Conservation (phyloP, 768 basidiomycete genomes). For the Suillus occidentalis region DNA sequence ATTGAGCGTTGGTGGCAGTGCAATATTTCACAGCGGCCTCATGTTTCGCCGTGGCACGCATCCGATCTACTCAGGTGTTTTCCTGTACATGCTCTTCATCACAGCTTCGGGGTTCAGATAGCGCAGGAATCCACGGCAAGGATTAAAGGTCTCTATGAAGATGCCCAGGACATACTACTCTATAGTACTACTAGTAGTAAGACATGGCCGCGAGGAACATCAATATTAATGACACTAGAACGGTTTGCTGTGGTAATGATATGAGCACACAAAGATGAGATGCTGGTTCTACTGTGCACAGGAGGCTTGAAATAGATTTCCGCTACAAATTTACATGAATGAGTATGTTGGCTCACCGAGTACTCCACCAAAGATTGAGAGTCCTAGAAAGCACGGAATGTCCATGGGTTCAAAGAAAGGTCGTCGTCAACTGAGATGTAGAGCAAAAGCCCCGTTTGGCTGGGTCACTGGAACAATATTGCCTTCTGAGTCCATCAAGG, state of each 20-base stretch:
- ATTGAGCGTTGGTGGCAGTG: background rate
- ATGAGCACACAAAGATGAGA: background rate
- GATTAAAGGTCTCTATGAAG: constrained; percentile 40
- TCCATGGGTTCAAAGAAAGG: constrained; percentile 45
- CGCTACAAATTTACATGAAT: constrained; percentile 25
- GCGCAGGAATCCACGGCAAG: constrained; percentile 40
- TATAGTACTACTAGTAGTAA: too few species aligned
- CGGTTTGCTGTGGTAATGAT: constrained; percentile 40
- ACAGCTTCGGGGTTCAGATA: constrained; percentile 45
- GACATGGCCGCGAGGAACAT: constrained; percentile 52
- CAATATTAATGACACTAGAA: constrained; percentile 45
- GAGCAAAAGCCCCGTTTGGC: too few species aligned
- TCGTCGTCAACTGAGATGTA: constrained; percentile 45
- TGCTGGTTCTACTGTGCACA: constrained; percentile 25
- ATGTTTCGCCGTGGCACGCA: background rate
- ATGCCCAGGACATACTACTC: constrained; percentile 46
- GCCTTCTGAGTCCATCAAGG: too few species aligned
- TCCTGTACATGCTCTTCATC: background rate
- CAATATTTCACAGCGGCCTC: background rate
- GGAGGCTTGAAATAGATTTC: constrained; percentile 56
- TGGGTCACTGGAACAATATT: too few species aligned
- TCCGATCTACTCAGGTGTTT: background rate
- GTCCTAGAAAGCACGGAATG: constrained; percentile 47
- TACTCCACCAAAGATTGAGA: constrained; percentile 48
- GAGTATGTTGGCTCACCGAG: constrained; percentile 33